phyloP scores from a whole-genome alignment of 805 yeast genomes.

The Teunomyces stri region DNA sequence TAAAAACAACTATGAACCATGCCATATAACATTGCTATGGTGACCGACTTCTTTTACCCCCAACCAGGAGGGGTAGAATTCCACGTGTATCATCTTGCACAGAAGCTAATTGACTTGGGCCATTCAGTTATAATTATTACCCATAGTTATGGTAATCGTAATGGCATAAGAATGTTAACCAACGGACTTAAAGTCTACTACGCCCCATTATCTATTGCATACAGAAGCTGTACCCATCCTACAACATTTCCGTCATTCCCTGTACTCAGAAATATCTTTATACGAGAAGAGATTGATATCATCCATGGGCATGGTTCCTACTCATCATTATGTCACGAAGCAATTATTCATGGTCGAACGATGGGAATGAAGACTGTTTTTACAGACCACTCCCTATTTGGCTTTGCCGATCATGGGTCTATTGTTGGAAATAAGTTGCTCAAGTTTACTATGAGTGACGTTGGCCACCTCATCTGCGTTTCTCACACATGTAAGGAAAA shows the following conservation, averaged over 20 bases:
- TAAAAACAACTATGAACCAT: conserved; percentile 7
- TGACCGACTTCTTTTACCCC: conserved; percentile 95
- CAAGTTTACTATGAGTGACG: conserved; percentile 78
- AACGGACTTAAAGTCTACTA: conserved; percentile 93
- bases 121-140: conserved; percentile 86
- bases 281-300: conserved; percentile 81
- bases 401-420: conserved; percentile 82
- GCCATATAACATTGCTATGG: conserved; percentile 58
- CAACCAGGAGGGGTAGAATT: conserved; percentile 98
- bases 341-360: conserved; percentile 84
- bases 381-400: conserved; percentile 95
- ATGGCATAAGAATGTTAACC: conserved; percentile 78
- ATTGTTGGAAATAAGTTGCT: conserved; percentile 84
- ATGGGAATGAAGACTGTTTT: conserved; percentile 91
- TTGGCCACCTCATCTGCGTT: conserved; percentile 94
- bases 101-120: conserved; percentile 73
- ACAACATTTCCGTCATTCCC: conserved; percentile 89
- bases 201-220: conserved; percentile 77
- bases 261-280: conserved; percentile 73
- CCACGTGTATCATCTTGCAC: conserved; percentile 89
- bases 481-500: conserved; percentile 96
- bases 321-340: conserved; percentile 84
- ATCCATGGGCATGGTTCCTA: conserved; percentile 96
- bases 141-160: conserved; percentile 80
- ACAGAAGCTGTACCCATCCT: conserved; percentile 83